phyloP scores from a whole-genome alignment of 192 early-diverging fungal species.

The Backusella morwellensis region DNA sequence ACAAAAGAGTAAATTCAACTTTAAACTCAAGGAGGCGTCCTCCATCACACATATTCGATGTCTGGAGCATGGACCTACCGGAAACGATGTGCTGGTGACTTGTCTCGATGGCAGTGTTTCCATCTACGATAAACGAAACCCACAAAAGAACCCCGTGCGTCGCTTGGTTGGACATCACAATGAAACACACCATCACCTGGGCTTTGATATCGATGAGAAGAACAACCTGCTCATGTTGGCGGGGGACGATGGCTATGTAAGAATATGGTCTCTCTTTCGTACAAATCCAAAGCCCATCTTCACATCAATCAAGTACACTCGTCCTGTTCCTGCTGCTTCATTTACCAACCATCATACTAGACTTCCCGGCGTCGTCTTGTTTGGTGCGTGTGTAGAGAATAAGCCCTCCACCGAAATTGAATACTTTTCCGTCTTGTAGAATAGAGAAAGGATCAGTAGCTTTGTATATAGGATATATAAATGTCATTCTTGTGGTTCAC shows the following conservation, averaged over 20 bases:
- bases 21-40: background rate
- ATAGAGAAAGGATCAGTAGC: background rate
- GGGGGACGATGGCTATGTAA: background rate
- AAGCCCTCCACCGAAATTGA: background rate
- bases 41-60: background rate
- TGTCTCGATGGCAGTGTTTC: background rate
- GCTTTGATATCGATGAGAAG: background rate
- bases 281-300: background rate
- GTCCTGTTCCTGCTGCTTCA: background rate
- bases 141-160: background rate
- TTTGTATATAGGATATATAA: background rate
- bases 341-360: background rate
- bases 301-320: background rate
- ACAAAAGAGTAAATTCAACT: background rate
- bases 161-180: background rate
- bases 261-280: constrained; percentile 2
- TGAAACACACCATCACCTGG: background rate
- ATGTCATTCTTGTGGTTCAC: too few species aligned
- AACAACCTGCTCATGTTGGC: background rate
- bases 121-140: constrained; percentile 3
- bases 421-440: background rate
- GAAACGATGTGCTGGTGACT: background rate
- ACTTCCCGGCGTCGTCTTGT: background rate
- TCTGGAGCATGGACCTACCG: background rate
- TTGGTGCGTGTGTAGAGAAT: background rate